Evolutionary conservation across 768 basidiomycete genomes (phyloP), one percentile per base, ranked within the genome.

Genomic region (Holtermanniella nyarrowii): DNA sequence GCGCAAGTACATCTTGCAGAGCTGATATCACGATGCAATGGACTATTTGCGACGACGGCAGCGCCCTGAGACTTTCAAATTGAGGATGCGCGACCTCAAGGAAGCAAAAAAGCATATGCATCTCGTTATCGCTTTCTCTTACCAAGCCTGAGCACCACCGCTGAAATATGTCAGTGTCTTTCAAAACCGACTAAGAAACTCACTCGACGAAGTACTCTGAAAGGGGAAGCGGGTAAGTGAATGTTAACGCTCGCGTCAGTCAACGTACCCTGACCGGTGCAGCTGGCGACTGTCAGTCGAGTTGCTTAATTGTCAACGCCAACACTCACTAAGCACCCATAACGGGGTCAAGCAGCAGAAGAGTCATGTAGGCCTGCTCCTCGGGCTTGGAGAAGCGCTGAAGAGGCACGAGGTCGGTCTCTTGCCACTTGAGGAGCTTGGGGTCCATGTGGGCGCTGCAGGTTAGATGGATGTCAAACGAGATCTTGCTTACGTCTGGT

Each of bases 321-420:
- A 22, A 16, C 20, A 49, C 48, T 41, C 31, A 58, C 49, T 58
- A 58, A 37, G 48, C 53, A 44, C 52, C 52, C 52, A 58, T 54
- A 16, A n/a, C 48, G 26, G 48, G 37, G 49, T 58, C 56, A 26
- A 82, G 75, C 2, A 82, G 71, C 1, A 81, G 69, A 31, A 83
- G 54, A 0, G 77, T 75, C 58, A 80, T 81, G 2, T 76, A 78
- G 0, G 77, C 71, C 59, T 83, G 80, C 57, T 83, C 82, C 5
- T 77, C 60, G 3, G 80, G 79, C 79, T 80, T 58, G 0, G 80
- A 81, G 59, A 83, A 82, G 25, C 81, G 76, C 11, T 73, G 65
- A 4, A 83, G 70, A 4, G 81, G 80, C 2, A 83, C 60, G 7
- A 75, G 73, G 13, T 72, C 56, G 44, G 53, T 70, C 1, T 74